These are phyloP conservation scores for Bothriochloa decipiens DNA, from an alignment of 176 grass and related monocot species.

Conservation along the genomic window DNA sequence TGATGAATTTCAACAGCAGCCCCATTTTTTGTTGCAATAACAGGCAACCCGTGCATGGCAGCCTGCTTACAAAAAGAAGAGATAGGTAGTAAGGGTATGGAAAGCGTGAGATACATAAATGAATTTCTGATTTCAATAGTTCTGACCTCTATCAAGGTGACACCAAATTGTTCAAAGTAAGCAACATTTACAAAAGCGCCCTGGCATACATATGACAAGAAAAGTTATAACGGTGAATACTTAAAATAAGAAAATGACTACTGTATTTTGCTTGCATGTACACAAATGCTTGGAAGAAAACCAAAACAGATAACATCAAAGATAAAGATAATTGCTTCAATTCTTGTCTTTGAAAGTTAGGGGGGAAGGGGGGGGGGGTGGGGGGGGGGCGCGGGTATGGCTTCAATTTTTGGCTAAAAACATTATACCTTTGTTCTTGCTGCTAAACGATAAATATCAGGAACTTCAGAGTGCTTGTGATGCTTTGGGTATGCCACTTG, in stretches of 20 bases:
- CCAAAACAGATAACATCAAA: slow-evolving; percentile 24
- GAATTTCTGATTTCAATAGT: slow-evolving; percentile 24
- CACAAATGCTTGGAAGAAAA: slow-evolving; percentile 15
- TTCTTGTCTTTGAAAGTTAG: background rate
- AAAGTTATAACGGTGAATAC: slow-evolving; percentile 16
- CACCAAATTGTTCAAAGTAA: slow-evolving; percentile 77
- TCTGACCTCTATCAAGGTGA: slow-evolving; percentile 78
- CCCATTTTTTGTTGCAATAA: slow-evolving; percentile 83
- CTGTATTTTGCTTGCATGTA: background rate
- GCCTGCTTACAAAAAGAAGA: slow-evolving; percentile 46
- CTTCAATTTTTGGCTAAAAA: slow-evolving; percentile 2
- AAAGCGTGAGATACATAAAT: slow-evolving; percentile 17
- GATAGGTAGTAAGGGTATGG: slow-evolving; percentile 16
- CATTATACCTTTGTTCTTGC: slow-evolving; percentile 66
- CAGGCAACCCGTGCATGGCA: slow-evolving; percentile 70
- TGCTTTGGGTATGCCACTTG: slow-evolving; percentile 89
- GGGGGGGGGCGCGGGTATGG: background rate
- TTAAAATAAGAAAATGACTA: slow-evolving; percentile 2
- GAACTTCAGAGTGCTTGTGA: slow-evolving; percentile 84
- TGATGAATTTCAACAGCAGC: slow-evolving; percentile 76
- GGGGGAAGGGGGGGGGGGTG: too few relatives aligned
- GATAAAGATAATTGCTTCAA: slow-evolving; percentile 21
- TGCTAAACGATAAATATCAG: slow-evolving; percentile 82
- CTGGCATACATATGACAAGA: slow-evolving; percentile 40
- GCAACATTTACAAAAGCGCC: slow-evolving; percentile 80